These are phyloP conservation scores for Benincasa hispida DNA, from an alignment of 306 rosid genomes.

Conservation along the genomic window DNA sequence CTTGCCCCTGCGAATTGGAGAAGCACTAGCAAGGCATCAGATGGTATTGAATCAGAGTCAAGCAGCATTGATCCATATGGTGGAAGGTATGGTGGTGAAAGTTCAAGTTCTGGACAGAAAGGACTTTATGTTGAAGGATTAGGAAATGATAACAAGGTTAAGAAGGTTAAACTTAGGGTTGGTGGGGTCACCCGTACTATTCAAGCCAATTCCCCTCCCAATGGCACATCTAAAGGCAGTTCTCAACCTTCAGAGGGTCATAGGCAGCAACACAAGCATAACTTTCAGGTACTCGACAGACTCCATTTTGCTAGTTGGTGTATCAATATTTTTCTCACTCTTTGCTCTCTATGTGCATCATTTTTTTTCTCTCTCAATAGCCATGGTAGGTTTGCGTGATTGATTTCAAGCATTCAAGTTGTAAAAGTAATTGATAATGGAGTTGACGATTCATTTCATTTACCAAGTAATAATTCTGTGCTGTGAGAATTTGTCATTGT, in stretches of 20 bases:
- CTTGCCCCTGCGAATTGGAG: conserved; percentile 94
- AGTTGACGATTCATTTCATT: not conserved
- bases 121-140: conserved; percentile 38
- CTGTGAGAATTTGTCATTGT: not conserved
- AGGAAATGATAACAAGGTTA: conserved; percentile 57
- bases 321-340: not conserved
- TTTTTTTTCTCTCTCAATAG: not conserved
- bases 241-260: conserved; percentile 38
- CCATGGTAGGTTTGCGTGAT: not conserved
- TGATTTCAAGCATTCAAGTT: not conserved
- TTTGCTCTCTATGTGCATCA: not conserved
- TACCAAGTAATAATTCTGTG: not conserved
- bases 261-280: conserved; percentile 39
- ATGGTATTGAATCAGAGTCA: conserved; percentile 2
- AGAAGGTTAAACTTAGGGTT: conserved; percentile 81
- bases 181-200: conserved; percentile 66
- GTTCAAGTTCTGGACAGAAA: conserved; percentile 33
- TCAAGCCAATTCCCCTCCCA: conserved; percentile 60
- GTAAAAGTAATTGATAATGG: not conserved
- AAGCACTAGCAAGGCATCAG: conserved; percentile 31
- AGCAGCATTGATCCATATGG: conserved; percentile 21
- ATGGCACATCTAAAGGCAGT: conserved; percentile 41
- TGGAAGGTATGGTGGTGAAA: conserved; percentile 44
- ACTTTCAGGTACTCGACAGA: conserved; percentile 34
- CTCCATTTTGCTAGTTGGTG: not conserved